These are phyloP conservation scores for Neocallimastix lanati DNA, from an alignment of 192 early-diverging fungal genomes.

Conservation along the genomic window DNA sequence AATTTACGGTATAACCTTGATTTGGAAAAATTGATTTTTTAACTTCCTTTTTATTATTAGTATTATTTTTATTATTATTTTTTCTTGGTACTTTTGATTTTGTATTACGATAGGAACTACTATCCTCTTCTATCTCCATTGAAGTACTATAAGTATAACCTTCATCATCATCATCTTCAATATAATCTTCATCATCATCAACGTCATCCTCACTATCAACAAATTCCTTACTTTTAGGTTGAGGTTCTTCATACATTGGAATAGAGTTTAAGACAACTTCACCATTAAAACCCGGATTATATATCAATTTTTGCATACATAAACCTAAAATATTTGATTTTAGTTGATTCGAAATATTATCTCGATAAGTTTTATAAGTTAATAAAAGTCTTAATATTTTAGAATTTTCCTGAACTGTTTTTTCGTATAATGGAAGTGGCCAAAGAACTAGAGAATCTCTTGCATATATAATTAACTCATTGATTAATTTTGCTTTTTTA, in stretches of 20 bases:
- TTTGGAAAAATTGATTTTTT: neutral
- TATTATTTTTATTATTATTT: neutral
- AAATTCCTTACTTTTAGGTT: neutral
- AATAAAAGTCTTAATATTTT: neutral
- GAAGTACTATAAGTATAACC: neutral
- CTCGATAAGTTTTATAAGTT: neutral
- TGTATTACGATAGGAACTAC: neutral
- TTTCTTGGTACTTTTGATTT: too few species aligned
- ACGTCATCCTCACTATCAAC: neutral
- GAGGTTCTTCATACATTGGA: neutral
- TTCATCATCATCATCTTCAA: neutral
- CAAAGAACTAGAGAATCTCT: neutral
- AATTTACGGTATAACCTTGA: too few species aligned
- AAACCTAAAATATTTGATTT: neutral
- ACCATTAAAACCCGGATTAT: neutral
- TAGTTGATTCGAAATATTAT: neutral
- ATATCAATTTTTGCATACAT: neutral
- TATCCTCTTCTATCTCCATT: neutral
- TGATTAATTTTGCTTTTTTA: neutral
- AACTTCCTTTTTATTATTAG: neutral
- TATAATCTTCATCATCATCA: neutral
- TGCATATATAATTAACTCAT: neutral
- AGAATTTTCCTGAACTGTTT: neutral
- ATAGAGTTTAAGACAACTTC: neutral
- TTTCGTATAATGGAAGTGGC: neutral